These are phyloP conservation scores for thale cress (Arabidopsis thaliana) DNA, from an alignment of 345 rosid genomes.

Conservation along the genomic window TAIR10.1 NC_003076.8:6183001-6183500, in stretches of 20 bases:
- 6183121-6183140: background rate
- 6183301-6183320: background rate
- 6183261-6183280: background rate
- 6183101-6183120: background rate
- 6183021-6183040: background rate
- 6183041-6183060: background rate
- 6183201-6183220: background rate
- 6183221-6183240: background rate
- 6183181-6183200: background rate
- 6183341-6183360: background rate
- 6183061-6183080: background rate
- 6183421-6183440: constrained; percentile 41
- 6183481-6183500: constrained; percentile 77
- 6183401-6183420: constrained; percentile 29
- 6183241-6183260: background rate
- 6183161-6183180: background rate
- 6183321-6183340: background rate
- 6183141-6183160: background rate
- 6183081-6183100: too few species aligned
- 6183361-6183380: constrained; percentile 34
- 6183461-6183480: constrained; percentile 79
- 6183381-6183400: constrained; percentile 37
- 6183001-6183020: background rate
- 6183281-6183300: background rate
- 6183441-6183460: constrained; percentile 17